phyloP scores from a whole-genome alignment of 345 rosid genomes.

The Brassica napus region DNA sequence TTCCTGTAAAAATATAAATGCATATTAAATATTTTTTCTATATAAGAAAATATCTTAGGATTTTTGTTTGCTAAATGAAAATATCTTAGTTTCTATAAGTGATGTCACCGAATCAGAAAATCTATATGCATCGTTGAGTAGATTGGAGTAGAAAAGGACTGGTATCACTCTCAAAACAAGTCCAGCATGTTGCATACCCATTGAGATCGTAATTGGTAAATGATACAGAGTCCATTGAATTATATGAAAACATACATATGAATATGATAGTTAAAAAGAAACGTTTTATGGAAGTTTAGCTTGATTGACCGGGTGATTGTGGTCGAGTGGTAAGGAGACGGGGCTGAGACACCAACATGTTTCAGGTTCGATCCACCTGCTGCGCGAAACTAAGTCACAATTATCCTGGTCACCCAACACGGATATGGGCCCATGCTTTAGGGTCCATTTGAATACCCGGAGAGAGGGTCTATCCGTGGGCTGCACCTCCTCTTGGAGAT shows the following conservation, averaged over 20 bases:
- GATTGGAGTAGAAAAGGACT: not conserved
- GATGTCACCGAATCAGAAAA: not conserved
- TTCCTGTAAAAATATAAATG: slow-evolving; percentile 11
- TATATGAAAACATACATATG: not conserved
- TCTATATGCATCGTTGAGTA: slow-evolving; percentile 5
- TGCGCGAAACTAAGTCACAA: too few species aligned
- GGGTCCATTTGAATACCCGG: too few species aligned
- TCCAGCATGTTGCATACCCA: slow-evolving; percentile 5
- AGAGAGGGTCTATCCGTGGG: too few species aligned
- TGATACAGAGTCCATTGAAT: not conserved
- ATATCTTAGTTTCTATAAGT: slow-evolving; percentile 4
- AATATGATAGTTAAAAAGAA: not conserved
- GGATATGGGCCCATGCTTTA: too few species aligned
- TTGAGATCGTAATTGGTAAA: not conserved
- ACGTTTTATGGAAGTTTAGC: not conserved
- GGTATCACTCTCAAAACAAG: slow-evolving; percentile 9
- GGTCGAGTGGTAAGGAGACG: too few species aligned
- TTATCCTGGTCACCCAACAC: too few species aligned
- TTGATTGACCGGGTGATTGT: too few species aligned
- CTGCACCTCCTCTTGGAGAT: too few species aligned
- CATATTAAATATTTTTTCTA: slow-evolving; percentile 4
- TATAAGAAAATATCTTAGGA: not conserved
- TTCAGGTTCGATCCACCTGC: too few species aligned
- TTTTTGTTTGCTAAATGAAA: not conserved
- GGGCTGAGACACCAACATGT: too few species aligned